These are phyloP conservation scores for Melastoma malabathricum DNA, from an alignment of 345 rosid species.

Conservation along the genomic window DNA sequence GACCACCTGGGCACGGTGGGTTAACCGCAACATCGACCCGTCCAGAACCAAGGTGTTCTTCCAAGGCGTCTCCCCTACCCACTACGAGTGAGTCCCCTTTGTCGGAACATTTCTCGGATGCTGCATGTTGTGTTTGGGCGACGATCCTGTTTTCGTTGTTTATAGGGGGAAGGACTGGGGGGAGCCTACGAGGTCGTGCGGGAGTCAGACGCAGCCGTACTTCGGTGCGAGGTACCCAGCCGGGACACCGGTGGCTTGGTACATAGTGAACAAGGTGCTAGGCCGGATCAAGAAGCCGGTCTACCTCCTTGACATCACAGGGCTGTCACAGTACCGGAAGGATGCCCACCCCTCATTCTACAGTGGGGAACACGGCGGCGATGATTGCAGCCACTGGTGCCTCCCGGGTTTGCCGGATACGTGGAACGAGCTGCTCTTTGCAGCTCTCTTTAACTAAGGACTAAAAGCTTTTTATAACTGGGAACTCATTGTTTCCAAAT, in stretches of 20 bases:
- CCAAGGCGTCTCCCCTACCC: constrained; percentile 72
- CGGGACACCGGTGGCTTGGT: constrained; percentile 56
- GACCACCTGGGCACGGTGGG: constrained; percentile 96
- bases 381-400: constrained; percentile 96
- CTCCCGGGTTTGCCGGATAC: constrained; percentile 92
- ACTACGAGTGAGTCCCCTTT: constrained; percentile 55
- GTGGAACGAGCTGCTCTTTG: constrained; percentile 71
- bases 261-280: constrained; percentile 56
- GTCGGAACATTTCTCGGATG: no score
- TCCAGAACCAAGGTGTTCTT: constrained; percentile 68
- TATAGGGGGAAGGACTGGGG: constrained; percentile 81
- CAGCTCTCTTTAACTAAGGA: constrained; percentile 26
- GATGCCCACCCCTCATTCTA: constrained; percentile 69
- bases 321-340: constrained; percentile 38
- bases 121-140: no score
- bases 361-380: constrained; percentile 22
- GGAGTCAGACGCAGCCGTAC: constrained; percentile 47
- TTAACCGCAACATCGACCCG: constrained; percentile 49
- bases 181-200: constrained; percentile 45
- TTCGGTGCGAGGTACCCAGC: constrained; percentile 55
- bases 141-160: no score
- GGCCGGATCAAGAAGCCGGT: constrained; percentile 66
- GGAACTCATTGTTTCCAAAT: background rate
- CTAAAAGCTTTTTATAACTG: background rate
- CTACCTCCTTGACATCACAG: constrained; percentile 52